A percentile compares a stretch with the other conserved stretches of the same genome.
Conservation (phyloP, 331 rosid species). For the Rosa hybrid region DNA sequence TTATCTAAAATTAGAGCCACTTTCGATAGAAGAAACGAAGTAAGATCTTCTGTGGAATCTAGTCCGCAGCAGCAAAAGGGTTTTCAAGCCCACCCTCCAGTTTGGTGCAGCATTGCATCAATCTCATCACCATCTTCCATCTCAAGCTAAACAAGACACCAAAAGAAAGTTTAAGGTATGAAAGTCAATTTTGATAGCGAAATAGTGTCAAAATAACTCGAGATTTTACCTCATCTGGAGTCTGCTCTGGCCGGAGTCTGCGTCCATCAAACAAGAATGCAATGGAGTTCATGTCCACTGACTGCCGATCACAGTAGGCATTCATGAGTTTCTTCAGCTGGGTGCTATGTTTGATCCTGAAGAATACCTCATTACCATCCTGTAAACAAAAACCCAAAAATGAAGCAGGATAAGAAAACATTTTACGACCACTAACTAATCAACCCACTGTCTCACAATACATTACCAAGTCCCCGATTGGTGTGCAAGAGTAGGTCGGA, state of each 20-base stretch:
- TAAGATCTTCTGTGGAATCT: neutral
- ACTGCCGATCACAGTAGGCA: constrained; percentile 63
- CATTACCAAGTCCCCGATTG: neutral
- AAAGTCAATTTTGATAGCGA: neutral
- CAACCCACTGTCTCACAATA: neutral
- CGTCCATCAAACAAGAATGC: constrained; percentile 74
- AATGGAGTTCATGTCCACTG: constrained; percentile 56
- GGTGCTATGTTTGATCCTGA: constrained; percentile 57
- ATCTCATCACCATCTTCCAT: constrained; percentile 78
- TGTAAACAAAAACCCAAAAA: constrained; percentile 14
- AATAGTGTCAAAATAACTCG: neutral
- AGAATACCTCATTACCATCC: constrained; percentile 67
- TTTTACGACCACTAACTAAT: neutral
- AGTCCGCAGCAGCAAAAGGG: neutral
- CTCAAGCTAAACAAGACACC: constrained; percentile 42
- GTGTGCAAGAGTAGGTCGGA: neutral
- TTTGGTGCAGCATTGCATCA: constrained; percentile 75
- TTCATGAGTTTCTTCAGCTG: constrained; percentile 63
- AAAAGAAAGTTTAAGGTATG: neutral
- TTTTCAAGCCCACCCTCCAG: constrained; percentile 41
- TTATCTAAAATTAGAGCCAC: neutral
- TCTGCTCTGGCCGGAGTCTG: constrained; percentile 60
- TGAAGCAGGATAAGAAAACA: neutral
- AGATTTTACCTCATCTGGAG: constrained; percentile 59
- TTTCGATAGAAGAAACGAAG: neutral